phyloP scores from a whole-genome alignment of 306 rosid species.

The Cucumis sativus region Cucumber_9930_V3 NC_026659.2:22405001-22405500 shows the following conservation, averaged over 20 bases:
- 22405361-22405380: background rate
- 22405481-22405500: background rate
- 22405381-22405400: background rate
- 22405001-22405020: slow-evolving; percentile 80
- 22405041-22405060: background rate
- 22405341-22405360: background rate
- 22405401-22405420: background rate
- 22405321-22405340: background rate
- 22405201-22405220: background rate
- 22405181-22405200: background rate
- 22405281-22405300: background rate
- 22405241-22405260: background rate
- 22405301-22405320: background rate
- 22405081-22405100: background rate
- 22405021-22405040: background rate
- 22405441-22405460: background rate
- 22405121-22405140: background rate
- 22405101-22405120: background rate
- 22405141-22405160: background rate
- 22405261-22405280: background rate
- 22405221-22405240: background rate
- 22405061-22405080: too few relatives aligned
- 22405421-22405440: background rate
- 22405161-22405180: background rate
- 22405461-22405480: background rate